Evolutionary conservation across 2,329 filamentous ascomycete genomes (phyloP).

Genomic region (Aspergillus brunneoviolaceus): DNA sequence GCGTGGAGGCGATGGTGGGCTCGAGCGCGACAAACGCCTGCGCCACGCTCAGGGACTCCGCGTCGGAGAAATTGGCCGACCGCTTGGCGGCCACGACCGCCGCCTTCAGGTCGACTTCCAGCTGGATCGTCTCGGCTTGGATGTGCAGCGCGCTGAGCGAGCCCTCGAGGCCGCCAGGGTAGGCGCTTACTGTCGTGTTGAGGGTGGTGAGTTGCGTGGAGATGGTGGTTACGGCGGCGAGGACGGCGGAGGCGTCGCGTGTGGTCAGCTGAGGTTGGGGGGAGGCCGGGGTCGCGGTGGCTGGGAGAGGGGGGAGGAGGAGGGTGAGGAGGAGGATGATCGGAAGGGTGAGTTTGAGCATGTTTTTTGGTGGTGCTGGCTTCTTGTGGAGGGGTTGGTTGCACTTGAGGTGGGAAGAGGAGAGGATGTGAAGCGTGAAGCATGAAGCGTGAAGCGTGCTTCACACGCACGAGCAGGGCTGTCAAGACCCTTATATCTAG

Average conservation of each 20-base stretch:
- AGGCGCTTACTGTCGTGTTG: conserved; percentile 18
- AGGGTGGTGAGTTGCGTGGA: conserved; percentile 16
- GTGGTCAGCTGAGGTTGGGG: background rate
- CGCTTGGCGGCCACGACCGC: conserved; percentile 10
- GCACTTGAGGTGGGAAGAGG: background rate
- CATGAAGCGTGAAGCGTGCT: too few species aligned
- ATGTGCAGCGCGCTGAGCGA: conserved; percentile 19
- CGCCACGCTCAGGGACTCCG: conserved; percentile 17
- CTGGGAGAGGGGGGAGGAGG: conserved; percentile 2
- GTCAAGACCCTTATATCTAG: too few species aligned
- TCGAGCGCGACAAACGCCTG: conserved; percentile 16
- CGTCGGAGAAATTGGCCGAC: conserved; percentile 18
- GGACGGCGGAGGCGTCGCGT: conserved; percentile 18
- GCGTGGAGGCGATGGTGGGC: conserved; percentile 19
- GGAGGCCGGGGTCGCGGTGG: conserved; percentile 9
- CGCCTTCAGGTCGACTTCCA: conserved; percentile 13
- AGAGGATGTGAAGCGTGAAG: too few species aligned
- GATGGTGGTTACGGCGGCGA: conserved; percentile 15
- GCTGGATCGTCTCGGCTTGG: conserved; percentile 13
- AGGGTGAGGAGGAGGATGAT: conserved; percentile 5
- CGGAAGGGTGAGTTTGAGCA: background rate
- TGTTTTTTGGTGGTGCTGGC: background rate
- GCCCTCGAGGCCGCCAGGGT: conserved; percentile 16
- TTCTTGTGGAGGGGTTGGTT: too few species aligned
- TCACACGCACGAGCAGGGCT: too few species aligned